phyloP scores from a whole-genome alignment of 192 early-diverging fungal genomes.

The Dissophora globulifera region DNA sequence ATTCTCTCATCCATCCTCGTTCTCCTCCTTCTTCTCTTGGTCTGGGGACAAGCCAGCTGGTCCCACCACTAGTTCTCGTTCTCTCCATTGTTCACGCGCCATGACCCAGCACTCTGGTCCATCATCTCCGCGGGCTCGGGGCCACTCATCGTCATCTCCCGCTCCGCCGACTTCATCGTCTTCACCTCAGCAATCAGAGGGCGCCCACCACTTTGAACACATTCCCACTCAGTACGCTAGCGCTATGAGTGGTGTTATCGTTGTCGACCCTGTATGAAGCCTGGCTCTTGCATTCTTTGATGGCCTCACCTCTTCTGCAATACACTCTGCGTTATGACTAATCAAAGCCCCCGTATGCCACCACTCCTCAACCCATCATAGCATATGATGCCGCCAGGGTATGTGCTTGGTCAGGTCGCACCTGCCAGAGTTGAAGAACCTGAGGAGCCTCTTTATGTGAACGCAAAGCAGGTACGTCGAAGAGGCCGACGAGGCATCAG shows the following conservation, averaged over 20 bases:
- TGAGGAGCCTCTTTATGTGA: conserved; percentile 93
- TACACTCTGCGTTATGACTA: no score
- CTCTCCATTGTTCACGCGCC: no score
- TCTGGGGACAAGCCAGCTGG: no score
- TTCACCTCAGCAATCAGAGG: conserved; percentile 26
- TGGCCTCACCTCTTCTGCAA: no score
- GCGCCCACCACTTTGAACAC: conserved; percentile 23
- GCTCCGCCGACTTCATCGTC: conserved; percentile 29
- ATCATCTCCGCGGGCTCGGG: conserved; percentile 10
- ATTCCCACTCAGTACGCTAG: conserved; percentile 23
- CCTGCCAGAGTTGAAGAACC: conserved; percentile 25
- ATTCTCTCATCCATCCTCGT: no score
- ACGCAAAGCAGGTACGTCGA: conserved; percentile 78
- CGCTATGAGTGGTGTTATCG: conserved; percentile 33
- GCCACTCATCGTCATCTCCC: conserved; percentile 30
- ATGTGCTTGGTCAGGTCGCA: conserved; percentile 37
- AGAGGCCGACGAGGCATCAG: neutral
- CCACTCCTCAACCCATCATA: neutral
- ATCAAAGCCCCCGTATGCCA: neutral
- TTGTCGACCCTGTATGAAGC: conserved; percentile 40
- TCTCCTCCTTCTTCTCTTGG: no score
- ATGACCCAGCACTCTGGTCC: conserved; percentile 23
- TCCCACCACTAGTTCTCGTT: no score
- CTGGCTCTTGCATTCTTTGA: no score
- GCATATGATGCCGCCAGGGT: conserved; percentile 43